Percentiles rank a stretch among this genome's conserved stretches.
phyloP scores from a whole-genome alignment of 2,329 filamentous ascomycete genomes.

The Ilyonectria sp. region DNA sequence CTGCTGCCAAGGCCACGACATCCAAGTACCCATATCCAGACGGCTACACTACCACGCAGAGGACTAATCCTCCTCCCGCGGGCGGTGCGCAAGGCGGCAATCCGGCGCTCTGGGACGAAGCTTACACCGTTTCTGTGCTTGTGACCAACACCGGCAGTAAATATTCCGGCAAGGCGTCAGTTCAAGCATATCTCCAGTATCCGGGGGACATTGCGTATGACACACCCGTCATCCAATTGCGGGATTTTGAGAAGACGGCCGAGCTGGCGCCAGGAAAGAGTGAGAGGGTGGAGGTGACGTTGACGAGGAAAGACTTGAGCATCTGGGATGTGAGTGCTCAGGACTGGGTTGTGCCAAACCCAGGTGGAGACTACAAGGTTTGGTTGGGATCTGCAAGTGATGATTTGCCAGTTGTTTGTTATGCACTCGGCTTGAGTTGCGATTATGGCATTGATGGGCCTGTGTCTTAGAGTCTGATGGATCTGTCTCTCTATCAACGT shows the following conservation, averaged over 20 bases:
- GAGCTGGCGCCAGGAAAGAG: slow-evolving; percentile 68
- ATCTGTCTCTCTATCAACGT: not conserved
- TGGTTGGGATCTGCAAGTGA: slow-evolving; percentile 60
- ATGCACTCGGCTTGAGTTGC: slow-evolving; percentile 49
- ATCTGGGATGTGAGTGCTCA: slow-evolving; percentile 79
- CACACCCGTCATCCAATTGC: slow-evolving; percentile 77
- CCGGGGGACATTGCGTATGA: slow-evolving; percentile 61
- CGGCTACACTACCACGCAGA: slow-evolving; percentile 72
- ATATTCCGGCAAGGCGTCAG: slow-evolving; percentile 61
- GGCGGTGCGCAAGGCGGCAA: slow-evolving; percentile 81
- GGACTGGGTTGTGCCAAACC: slow-evolving; percentile 74
- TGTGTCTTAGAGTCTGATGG: slow-evolving; percentile 11
- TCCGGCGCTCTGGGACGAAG: slow-evolving; percentile 72
- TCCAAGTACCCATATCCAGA: slow-evolving; percentile 73
- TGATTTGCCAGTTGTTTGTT: slow-evolving; percentile 50
- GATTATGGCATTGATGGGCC: slow-evolving; percentile 35
- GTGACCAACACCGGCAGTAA: slow-evolving; percentile 68
- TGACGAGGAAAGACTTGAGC: slow-evolving; percentile 80
- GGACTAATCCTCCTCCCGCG: slow-evolving; percentile 63
- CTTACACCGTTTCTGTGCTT: slow-evolving; percentile 59
- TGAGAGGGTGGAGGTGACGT: slow-evolving; percentile 67
- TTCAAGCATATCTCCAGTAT: slow-evolving; percentile 63
- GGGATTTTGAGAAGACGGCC: slow-evolving; percentile 79
- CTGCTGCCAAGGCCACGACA: slow-evolving; percentile 53
- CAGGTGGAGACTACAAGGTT: slow-evolving; percentile 55